Percentiles rank a stretch among this genome's conserved stretches.
phyloP scores from a whole-genome alignment of 148 eudicot species.

The Fallopia convolvulus region DNA sequence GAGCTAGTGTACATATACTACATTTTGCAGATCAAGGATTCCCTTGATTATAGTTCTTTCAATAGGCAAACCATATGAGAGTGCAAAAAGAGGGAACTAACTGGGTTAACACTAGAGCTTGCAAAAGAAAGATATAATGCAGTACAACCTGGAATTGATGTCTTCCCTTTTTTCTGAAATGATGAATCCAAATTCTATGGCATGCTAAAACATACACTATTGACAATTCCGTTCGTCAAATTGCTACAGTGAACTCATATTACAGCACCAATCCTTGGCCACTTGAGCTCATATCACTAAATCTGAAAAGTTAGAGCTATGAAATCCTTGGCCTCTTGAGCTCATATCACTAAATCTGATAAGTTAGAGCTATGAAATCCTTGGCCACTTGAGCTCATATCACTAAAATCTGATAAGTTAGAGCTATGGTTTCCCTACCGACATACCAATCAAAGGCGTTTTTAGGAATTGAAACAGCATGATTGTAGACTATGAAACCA shows the following conservation, averaged over 20 bases:
- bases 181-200: background rate
- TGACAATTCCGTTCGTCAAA: background rate
- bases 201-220: background rate
- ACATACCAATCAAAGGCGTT: background rate
- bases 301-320: too few relatives aligned
- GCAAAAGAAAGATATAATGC: background rate
- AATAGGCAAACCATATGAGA: background rate
- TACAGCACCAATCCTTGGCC: background rate
- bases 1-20: background rate
- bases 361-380: too few relatives aligned
- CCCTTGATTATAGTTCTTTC: background rate
- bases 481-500: background rate
- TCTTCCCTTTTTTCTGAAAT: background rate
- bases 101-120: background rate
- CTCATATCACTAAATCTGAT: too few relatives aligned
- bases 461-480: background rate
- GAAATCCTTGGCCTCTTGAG: too few relatives aligned
- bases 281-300: background rate
- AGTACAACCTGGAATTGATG: background rate
- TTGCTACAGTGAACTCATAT: background rate
- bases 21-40: background rate
- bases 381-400: too few relatives aligned
- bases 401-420: too few relatives aligned
- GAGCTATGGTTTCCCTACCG: background rate
- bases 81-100: background rate